Conservation (phyloP, 2,329 filamentous ascomycete genomes). For the Paecilomyces sp. region DNA sequence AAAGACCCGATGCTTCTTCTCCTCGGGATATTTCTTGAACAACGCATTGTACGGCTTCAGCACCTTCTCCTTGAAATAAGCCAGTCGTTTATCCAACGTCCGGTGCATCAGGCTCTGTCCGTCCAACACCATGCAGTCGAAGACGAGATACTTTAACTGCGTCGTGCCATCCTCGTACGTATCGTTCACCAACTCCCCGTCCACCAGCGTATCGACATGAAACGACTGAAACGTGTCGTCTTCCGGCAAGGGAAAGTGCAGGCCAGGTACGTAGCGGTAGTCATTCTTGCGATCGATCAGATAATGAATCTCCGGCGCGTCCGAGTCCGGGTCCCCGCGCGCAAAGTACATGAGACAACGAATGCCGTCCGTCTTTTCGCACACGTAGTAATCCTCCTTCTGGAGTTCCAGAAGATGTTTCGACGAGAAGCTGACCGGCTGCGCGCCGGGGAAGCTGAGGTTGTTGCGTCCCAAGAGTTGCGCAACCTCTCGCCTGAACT, state of each 20-base stretch:
- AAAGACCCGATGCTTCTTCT: constrained; percentile 67
- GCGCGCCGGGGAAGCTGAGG: constrained; percentile 74
- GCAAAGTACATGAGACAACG: constrained; percentile 92
- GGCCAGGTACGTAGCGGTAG: constrained; percentile 74
- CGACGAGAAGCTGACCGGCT: constrained; percentile 85
- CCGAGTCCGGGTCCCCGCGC: constrained; percentile 43
- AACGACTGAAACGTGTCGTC: constrained; percentile 56
- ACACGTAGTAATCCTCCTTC: constrained; percentile 86
- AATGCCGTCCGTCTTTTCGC: constrained; percentile 96
- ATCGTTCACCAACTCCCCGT: constrained; percentile 90
- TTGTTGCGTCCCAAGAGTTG: constrained; percentile 63
- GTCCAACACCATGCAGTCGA: constrained; percentile 84
- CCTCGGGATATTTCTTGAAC: constrained; percentile 65
- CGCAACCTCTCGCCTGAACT: constrained; percentile 67
- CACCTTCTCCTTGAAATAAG: constrained; percentile 73
- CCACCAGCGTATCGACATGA: constrained; percentile 74
- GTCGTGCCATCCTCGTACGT: constrained; percentile 58
- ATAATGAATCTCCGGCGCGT: constrained; percentile 68
- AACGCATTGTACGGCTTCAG: constrained; percentile 70
- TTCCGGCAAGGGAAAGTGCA: constrained; percentile 73
- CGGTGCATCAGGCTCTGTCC: constrained; percentile 67
- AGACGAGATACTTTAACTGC: constrained; percentile 80
- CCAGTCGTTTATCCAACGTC: constrained; percentile 80
- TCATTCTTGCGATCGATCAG: constrained; percentile 97
- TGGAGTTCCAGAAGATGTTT: constrained; percentile 77